Evolutionary conservation across 441 rosid species (phyloP), one percentile per base, ranked within the genome.

Genomic region (Jatropha multifida): DNA sequence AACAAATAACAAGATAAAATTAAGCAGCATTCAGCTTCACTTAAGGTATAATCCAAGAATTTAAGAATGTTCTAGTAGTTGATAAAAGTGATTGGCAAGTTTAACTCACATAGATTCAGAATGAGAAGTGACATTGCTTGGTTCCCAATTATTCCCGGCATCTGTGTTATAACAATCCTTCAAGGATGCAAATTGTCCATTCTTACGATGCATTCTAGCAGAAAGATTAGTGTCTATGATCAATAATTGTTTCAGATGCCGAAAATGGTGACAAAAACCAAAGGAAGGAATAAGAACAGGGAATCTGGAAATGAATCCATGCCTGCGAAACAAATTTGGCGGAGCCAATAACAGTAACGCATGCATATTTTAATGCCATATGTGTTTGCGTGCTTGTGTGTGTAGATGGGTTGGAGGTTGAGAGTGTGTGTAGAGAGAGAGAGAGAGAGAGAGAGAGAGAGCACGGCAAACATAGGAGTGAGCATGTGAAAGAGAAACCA

Each of bases 191-290:
- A 85, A 87, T 75, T 87, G 90, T 63, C 90, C 90, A 78, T 84
- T 85, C 74, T 81, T 87, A n/a, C 86, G 86, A 58, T 82, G 81
- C 88, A 87, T 87, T 81, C 90, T 85, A 72, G 75, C 64, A 71
- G 74, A 75, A 73, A 76, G 27, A 66, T 58, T 17, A 55, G 44
- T 15, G 42, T 68, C 4, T 13, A 77, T 38, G 5, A 71, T 77
- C 37, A 66, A 26, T 56, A 23, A 74, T 18, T 27, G 64, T 65
- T 71, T 78, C 60, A 75, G 71, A 68, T 58, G 61, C 63, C 65
- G 37, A 65, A 2, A 11, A 20, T 26, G 37, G 44, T 26, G 11
- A 52, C 12, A 49, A 64, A 20, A 27, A 62, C 69, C 48, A 37
- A 73, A 69, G 61, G 54, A 40, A 4, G n/a, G 27, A 56, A 52